Conservation (phyloP, 78 protist species). For the Pelomyxa schiedti region DNA sequence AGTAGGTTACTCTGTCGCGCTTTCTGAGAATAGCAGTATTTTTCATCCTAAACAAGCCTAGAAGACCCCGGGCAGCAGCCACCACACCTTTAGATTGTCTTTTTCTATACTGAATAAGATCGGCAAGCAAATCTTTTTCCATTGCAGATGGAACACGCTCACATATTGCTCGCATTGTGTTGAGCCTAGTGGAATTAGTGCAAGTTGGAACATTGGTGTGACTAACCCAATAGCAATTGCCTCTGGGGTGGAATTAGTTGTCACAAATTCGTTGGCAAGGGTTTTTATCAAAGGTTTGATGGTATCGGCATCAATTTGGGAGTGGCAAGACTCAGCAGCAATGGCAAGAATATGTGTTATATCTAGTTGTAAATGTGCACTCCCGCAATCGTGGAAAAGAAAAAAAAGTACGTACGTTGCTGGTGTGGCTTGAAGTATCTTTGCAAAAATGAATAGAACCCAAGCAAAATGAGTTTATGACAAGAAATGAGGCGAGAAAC, state of each 20-base stretch:
- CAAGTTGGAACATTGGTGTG: not conserved
- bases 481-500: conserved; percentile 55
- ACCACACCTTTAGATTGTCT: conserved; percentile 60
- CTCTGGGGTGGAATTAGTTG: conserved; percentile 65
- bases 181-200: conserved; percentile 10
- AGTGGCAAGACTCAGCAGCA: conserved; percentile 80
- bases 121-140: conserved; percentile 49
- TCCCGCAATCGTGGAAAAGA: not conserved
- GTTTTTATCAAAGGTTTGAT: conserved; percentile 63
- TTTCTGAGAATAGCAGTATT: conserved; percentile 62
- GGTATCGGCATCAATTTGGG: conserved; percentile 75
- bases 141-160: conserved; percentile 71
- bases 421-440: conserved; percentile 73
- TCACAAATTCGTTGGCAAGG: conserved; percentile 68
- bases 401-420: not conserved
- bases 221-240: conserved; percentile 63
- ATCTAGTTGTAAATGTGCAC: not conserved
- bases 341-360: conserved; percentile 63
- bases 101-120: conserved; percentile 52
- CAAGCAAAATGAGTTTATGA: conserved; percentile 64
- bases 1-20: conserved; percentile 40
- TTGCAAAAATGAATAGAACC: conserved; percentile 73
- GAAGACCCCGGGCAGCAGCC: conserved; percentile 62
- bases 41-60: conserved; percentile 52
- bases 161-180: conserved; percentile 69